Conservation (phyloP, 2,329 filamentous ascomycete genomes). For the Beauveria varroae region DNA sequence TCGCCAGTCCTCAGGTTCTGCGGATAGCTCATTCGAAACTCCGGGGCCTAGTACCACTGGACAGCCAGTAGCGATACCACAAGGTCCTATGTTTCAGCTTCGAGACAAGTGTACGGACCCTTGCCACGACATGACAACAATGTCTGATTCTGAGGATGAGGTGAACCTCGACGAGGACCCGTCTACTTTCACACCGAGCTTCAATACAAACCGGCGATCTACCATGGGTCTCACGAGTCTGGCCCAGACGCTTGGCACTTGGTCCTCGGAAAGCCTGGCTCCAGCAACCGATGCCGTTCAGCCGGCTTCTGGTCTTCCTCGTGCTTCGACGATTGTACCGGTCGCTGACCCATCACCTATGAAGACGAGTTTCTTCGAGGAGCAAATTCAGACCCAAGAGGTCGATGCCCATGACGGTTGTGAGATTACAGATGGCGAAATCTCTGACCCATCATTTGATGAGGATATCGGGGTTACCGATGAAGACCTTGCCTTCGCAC, state of each 20-base stretch:
- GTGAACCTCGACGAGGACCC: slow-evolving; percentile 21
- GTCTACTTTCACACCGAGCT: slow-evolving; percentile 36
- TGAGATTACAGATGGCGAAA: slow-evolving; percentile 22
- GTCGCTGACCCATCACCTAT: slow-evolving; percentile 29
- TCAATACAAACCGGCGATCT: slow-evolving; percentile 22
- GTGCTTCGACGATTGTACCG: slow-evolving; percentile 12
- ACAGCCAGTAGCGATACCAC: slow-evolving; percentile 15
- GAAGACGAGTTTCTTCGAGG: slow-evolving; percentile 51
- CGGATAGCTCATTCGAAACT: not conserved
- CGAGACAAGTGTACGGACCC: slow-evolving; percentile 40
- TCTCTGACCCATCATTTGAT: slow-evolving; percentile 30
- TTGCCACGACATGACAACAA: slow-evolving; percentile 27
- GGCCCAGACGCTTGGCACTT: slow-evolving; percentile 52
- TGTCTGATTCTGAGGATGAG: slow-evolving; percentile 52
- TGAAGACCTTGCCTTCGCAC: slow-evolving; percentile 44
- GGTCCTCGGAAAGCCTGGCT: slow-evolving; percentile 53
- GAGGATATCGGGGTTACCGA: slow-evolving; percentile 51
- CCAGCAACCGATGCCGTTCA: slow-evolving; percentile 20
- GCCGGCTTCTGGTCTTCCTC: not conserved
- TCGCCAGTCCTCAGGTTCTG: not conserved
- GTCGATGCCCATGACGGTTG: slow-evolving; percentile 14
- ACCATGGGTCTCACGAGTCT: slow-evolving; percentile 55
- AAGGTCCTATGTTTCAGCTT: slow-evolving; percentile 28
- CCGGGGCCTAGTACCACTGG: not conserved
- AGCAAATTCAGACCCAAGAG: slow-evolving; percentile 42